Percentiles rank a stretch among this genome's conserved stretches.
Conservation (phyloP, 1,284 basidiomycete genomes). For the Mycena citricolor region DNA sequence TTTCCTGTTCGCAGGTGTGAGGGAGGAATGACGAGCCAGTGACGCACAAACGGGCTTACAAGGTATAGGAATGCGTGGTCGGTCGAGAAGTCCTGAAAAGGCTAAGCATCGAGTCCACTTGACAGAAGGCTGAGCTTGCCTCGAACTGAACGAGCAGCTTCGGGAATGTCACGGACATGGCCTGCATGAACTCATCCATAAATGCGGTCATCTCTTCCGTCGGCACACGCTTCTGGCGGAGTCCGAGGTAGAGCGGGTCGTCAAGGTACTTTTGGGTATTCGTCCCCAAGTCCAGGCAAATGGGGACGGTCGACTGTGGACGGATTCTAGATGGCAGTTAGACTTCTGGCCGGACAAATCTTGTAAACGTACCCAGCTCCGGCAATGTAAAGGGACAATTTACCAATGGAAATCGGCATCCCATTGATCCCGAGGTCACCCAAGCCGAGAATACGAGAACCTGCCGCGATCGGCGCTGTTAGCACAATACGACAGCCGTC, state of each 20-base stretch:
- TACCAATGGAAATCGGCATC: slow-evolving; percentile 94
- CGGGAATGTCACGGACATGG: slow-evolving; percentile 74
- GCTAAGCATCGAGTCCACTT: slow-evolving; percentile 12
- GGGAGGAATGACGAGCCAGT: too few relatives aligned
- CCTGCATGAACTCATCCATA: slow-evolving; percentile 92
- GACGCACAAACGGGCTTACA: slow-evolving; percentile 41
- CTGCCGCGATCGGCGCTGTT: slow-evolving; percentile 33
- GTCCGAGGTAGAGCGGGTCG: slow-evolving; percentile 90
- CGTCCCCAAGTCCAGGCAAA: slow-evolving; percentile 85
- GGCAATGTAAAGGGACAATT: slow-evolving; percentile 89
- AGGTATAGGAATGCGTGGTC: slow-evolving; percentile 87
- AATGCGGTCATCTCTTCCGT: slow-evolving; percentile 74
- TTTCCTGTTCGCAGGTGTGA: slow-evolving; percentile 3
- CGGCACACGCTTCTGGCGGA: slow-evolving; percentile 68
- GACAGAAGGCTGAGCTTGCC: slow-evolving; percentile 33
- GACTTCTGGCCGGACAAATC: neutral
- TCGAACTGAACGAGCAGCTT: slow-evolving; percentile 91
- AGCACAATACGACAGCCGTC: neutral
- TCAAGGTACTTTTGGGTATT: slow-evolving; percentile 82
- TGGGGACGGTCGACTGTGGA: slow-evolving; percentile 83
- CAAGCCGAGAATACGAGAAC: slow-evolving; percentile 88
- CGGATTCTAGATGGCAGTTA: slow-evolving; percentile 59
- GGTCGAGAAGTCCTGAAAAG: slow-evolving; percentile 74
- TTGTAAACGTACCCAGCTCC: slow-evolving; percentile 66
- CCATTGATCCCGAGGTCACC: slow-evolving; percentile 87